Evolutionary conservation across 2,329 filamentous ascomycete species (phyloP).

Genomic region (Purpureocillium lavendulum): DNA sequence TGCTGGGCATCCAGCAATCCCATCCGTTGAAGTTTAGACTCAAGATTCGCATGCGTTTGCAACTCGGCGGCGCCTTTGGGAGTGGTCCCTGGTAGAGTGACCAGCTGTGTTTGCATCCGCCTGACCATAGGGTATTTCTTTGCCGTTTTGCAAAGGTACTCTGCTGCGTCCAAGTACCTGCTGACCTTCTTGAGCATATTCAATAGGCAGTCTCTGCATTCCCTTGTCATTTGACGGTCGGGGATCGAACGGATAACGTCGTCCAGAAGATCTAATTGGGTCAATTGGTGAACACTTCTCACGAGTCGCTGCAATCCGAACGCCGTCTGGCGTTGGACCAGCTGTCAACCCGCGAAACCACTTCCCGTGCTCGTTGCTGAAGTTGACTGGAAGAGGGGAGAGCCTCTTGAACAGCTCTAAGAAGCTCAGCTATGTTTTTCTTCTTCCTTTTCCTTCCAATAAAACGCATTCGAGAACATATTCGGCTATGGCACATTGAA

Average conservation of each 20-base stretch:
- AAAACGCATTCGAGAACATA: too few relatives aligned
- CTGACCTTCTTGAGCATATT: slow-evolving; percentile 10
- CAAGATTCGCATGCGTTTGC: too few relatives aligned
- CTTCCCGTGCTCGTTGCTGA: too few relatives aligned
- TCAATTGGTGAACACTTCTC: not conserved
- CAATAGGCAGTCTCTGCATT: slow-evolving; percentile 1
- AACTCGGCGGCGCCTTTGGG: too few relatives aligned
- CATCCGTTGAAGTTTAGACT: too few relatives aligned
- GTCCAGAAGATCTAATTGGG: not conserved
- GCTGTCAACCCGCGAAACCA: not conserved
- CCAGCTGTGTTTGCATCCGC: not conserved
- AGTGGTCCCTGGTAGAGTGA: too few relatives aligned
- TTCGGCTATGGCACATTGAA: too few relatives aligned
- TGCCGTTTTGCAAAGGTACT: not conserved
- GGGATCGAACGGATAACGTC: not conserved
- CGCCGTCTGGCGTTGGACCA: not conserved
- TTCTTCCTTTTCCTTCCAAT: too few relatives aligned
- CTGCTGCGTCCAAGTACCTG: slow-evolving; percentile 7
- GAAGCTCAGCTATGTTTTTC: too few relatives aligned
- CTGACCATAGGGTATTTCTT: slow-evolving; percentile 4
- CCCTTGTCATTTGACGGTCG: slow-evolving; percentile 1
- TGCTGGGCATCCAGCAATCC: too few relatives aligned
- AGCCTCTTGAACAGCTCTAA: too few relatives aligned
- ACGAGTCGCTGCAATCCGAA: not conserved
- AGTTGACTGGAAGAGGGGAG: too few relatives aligned